phyloP scores from a whole-genome alignment of 345 rosid genomes.

The Carallia brachiata region DNA sequence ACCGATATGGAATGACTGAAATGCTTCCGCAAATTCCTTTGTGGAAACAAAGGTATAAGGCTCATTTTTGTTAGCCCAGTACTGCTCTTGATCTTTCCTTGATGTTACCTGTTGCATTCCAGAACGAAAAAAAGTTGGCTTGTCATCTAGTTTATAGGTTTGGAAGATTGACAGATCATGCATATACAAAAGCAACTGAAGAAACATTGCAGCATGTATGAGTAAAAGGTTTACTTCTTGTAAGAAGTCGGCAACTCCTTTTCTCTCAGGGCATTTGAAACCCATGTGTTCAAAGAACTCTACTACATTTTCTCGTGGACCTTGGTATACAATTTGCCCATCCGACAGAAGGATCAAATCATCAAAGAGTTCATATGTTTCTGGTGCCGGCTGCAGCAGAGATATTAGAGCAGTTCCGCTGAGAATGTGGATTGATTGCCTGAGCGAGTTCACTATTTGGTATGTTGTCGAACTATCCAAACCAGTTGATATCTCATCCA shows the following conservation, averaged over 20 bases:
- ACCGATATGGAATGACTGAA: constrained; percentile 65
- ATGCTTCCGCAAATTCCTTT: constrained; percentile 61
- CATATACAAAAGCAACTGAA: no score
- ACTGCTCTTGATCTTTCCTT: constrained; percentile 82
- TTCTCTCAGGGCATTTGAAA: constrained; percentile 74
- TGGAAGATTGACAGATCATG: no score
- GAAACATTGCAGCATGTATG: no score
- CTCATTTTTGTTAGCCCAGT: constrained; percentile 57
- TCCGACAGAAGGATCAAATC: constrained; percentile 76
- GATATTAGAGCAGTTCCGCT: constrained; percentile 73
- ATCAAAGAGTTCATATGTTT: constrained; percentile 70
- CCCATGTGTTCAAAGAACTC: constrained; percentile 66
- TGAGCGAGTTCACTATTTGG: constrained; percentile 70
- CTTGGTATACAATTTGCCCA: constrained; percentile 75
- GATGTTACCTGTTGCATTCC: constrained; percentile 49
- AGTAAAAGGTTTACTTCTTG: constrained; percentile 52
- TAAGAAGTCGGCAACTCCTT: constrained; percentile 80
- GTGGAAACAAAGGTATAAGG: constrained; percentile 60
- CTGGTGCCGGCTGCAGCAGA: constrained; percentile 84
- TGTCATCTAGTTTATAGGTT: background rate
- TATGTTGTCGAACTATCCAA: constrained; percentile 80
- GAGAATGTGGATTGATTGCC: constrained; percentile 55
- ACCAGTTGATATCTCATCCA: constrained; percentile 90
- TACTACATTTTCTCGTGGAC: constrained; percentile 61
- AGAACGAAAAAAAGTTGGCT: background rate